Base-by-base conservation (phyloP, 1,284 basidiomycete genomes). In the Trichosporon sp. region DNA sequence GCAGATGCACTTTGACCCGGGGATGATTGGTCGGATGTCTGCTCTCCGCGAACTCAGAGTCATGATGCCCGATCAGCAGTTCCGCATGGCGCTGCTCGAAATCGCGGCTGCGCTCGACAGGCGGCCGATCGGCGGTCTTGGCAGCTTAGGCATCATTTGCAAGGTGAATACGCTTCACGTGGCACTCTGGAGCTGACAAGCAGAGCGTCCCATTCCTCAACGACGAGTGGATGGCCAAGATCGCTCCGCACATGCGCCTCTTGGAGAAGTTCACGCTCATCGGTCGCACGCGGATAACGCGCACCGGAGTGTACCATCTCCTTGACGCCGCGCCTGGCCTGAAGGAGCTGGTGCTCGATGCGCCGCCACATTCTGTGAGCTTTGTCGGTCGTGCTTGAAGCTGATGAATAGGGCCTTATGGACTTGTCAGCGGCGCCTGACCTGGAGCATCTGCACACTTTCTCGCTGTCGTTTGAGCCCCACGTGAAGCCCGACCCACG, bases 61-160 rank as follows among this genome's bases (percentile, higher is more conserved):
- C 16, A 77, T 79, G 72, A 74, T 79, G 73, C 79, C 79, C 21
- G 78, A 80, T 67, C 58, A 69, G 19, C 59, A 54, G 13, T 69
- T 75, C 31, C 65, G 71, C 11, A 59, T 65, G 11, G 63, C 67
- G 4, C 65, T 80, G 11, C 56, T 69, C 5, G 63, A 64, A n/a
- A 58, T 74, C 0, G 27, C 73, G 0, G 44, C 57, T 9, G 56
- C 52, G 3, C 64, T 80, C 4, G 68, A 64, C 14, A 61, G 59
- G 9, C 61, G 75, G 5, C 23, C 54, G 0, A 36, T 32, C 5
- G 72, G 73, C 1, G 76, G 77, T 0, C 61, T 79, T n/a, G 70
- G 63, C 14, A 71, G 73, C 0, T 60, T 80, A 14, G 76, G 70
- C 1, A 68, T 80, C 1, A 71, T 80, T 2, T 76, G 73, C 58